These are phyloP conservation scores for Geranium brycei DNA, from an alignment of 345 rosid genomes.

Conservation along the genomic window DNA sequence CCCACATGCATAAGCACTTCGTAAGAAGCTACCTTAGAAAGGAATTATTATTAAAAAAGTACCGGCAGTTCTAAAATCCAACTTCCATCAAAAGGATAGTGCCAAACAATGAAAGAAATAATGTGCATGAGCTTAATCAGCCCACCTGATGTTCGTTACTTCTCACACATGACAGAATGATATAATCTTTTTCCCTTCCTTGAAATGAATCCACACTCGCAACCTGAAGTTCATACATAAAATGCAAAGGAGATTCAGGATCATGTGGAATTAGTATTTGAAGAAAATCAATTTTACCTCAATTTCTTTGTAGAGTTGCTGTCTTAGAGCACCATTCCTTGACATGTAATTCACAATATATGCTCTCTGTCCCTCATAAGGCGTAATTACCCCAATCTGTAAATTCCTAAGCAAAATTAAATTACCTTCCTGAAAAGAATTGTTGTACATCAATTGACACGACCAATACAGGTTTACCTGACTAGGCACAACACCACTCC, in stretches of 20 bases:
- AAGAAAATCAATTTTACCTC: conserved; percentile 40
- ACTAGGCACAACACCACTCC: conserved; percentile 93
- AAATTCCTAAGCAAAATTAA: conserved; percentile 6
- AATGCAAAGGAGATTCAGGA: background rate
- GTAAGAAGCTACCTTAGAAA: too few relatives aligned
- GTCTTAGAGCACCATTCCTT: conserved; percentile 92
- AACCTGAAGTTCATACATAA: conserved; percentile 26
- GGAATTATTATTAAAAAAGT: background rate
- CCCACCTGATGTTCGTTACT: conserved; percentile 99
- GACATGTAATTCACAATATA: conserved; percentile 98
- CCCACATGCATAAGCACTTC: background rate
- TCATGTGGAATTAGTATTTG: background rate
- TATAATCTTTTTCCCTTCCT: conserved; percentile 98
- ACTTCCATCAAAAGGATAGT: background rate
- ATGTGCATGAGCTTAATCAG: conserved; percentile 6
- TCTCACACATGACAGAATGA: conserved; percentile 95
- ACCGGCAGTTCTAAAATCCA: background rate
- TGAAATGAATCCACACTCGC: conserved; percentile 99
- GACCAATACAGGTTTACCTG: conserved; percentile 37
- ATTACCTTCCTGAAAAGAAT: background rate
- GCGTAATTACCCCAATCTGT: conserved; percentile 98
- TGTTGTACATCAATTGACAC: background rate
- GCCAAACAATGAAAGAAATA: background rate
- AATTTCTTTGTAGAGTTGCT: conserved; percentile 97
- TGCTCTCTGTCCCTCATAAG: conserved; percentile 97